Evolutionary conservation across 306 rosid species (phyloP).

Genomic region (Cucurbita argyrosperma): DNA sequence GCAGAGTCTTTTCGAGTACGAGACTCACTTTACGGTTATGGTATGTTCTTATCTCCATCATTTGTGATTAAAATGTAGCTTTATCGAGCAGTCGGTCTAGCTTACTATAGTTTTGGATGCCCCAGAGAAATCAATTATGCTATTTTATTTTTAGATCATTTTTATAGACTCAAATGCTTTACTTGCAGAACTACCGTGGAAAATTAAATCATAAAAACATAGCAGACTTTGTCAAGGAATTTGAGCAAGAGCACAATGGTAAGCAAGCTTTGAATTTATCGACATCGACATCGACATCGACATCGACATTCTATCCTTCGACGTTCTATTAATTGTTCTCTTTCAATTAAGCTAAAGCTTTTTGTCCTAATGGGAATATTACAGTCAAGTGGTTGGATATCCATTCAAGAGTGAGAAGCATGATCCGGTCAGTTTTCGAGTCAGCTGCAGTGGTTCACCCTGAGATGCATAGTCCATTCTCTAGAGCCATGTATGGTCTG

Average conservation of each 20-base stretch:
- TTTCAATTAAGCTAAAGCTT: neutral
- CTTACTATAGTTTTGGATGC: neutral
- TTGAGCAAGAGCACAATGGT: constrained; percentile 91
- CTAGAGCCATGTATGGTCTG: constrained; percentile 84
- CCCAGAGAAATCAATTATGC: neutral
- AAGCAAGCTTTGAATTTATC: constrained; percentile 3
- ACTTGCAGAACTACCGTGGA: constrained; percentile 70
- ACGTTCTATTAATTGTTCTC: neutral
- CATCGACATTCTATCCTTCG: neutral
- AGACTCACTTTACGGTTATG: constrained; percentile 98
- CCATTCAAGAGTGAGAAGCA: constrained; percentile 42
- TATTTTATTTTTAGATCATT: neutral
- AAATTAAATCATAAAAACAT: constrained; percentile 50
- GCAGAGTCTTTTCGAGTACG: constrained; percentile 77
- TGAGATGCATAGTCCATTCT: constrained; percentile 66
- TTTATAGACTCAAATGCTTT: neutral
- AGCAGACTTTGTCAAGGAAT: constrained; percentile 64
- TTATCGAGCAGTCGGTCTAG: neutral
- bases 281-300: neutral
- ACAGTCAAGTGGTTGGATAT: constrained; percentile 82
- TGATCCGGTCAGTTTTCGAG: constrained; percentile 76
- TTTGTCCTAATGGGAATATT: neutral
- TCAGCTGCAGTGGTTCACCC: constrained; percentile 73
- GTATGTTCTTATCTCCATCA: constrained; percentile 30
- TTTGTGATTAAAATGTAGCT: neutral